phyloP scores from a whole-genome alignment of 1,139 yeast species.

The Candida mesenterica region DNA sequence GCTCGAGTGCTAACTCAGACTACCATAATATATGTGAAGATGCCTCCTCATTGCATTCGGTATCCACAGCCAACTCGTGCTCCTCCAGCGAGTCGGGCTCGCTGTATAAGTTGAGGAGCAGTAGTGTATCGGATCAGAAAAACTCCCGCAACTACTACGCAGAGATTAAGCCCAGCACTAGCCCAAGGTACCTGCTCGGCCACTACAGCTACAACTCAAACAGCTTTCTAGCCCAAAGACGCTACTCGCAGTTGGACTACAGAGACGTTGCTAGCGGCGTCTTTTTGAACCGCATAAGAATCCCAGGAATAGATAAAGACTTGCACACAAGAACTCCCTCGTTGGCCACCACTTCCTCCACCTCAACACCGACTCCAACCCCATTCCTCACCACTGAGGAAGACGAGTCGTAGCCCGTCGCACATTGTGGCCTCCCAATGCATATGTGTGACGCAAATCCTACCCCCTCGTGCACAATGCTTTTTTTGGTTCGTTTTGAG shows the following conservation, averaged over 20 bases:
- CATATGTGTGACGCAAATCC: too few relatives aligned
- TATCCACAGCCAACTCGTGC: background rate
- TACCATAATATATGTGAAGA: slow-evolving; percentile 2
- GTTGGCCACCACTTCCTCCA: too few relatives aligned
- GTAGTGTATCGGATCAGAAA: too few relatives aligned
- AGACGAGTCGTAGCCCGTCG: too few relatives aligned
- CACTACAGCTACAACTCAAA: slow-evolving; percentile 12
- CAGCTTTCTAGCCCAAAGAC: slow-evolving; percentile 5
- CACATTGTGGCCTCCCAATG: too few relatives aligned
- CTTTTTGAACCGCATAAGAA: slow-evolving; percentile 19
- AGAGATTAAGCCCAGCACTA: slow-evolving; percentile 4
- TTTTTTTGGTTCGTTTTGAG: slow-evolving; percentile 5
- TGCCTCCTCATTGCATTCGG: slow-evolving; percentile 1
- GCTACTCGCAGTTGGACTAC: slow-evolving; percentile 11
- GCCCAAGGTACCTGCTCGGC: slow-evolving; percentile 3
- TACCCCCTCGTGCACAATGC: background rate
- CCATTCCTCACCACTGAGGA: too few relatives aligned
- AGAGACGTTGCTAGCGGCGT: slow-evolving; percentile 19
- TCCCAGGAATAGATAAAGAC: slow-evolving; percentile 20
- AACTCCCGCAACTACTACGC: background rate
- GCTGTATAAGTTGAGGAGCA: background rate
- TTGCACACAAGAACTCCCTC: slow-evolving; percentile 16
- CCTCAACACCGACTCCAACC: too few relatives aligned
- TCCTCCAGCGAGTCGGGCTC: slow-evolving; percentile 1
- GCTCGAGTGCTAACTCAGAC: slow-evolving; percentile 2